A percentile compares a stretch with the other conserved stretches of the same genome.
Conservation (phyloP, 108 stramenopile genomes). For the Nannochloropsis oceanica region DNA sequence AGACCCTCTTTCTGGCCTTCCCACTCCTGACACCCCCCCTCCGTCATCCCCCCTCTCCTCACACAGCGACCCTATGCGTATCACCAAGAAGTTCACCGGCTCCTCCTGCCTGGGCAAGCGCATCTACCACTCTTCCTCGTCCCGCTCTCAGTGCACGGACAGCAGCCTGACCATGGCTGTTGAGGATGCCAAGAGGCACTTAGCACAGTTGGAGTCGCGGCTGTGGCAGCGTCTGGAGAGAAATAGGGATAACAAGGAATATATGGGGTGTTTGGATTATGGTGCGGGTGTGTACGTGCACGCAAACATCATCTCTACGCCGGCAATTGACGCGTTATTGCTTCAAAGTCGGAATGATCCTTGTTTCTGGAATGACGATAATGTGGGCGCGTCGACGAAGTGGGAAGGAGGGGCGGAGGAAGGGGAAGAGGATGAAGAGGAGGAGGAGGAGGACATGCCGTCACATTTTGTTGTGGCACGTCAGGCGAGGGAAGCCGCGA, state of each 20-base stretch:
- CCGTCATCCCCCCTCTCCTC: neutral
- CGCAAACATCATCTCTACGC: constrained; percentile 1
- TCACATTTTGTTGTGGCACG: too few species aligned
- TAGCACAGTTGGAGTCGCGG: constrained; percentile 19
- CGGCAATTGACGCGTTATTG: constrained; percentile 20
- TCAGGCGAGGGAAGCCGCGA: too few species aligned
- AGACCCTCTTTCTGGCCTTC: too few species aligned
- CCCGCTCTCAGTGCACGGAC: neutral
- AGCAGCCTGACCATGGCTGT: neutral
- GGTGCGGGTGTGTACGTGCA: constrained; percentile 2
- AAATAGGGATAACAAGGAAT: constrained; percentile 8
- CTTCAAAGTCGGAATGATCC: neutral
- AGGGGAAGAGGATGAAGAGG: neutral
- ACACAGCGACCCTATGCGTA: constrained; percentile 72
- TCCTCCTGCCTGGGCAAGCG: constrained; percentile 72
- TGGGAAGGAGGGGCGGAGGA: neutral
- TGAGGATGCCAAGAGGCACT: constrained; percentile 14
- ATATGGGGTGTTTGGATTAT: constrained; percentile 5
- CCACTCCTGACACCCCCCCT: neutral
- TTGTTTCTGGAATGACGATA: neutral
- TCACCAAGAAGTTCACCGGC: constrained; percentile 92
- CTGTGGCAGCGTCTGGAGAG: constrained; percentile 27
- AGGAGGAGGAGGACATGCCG: neutral
- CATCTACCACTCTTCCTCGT: constrained; percentile 27
- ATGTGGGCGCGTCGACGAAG: neutral